Conservation (phyloP, 305 asterid genomes). For the Fraxinus sp. region DNA sequence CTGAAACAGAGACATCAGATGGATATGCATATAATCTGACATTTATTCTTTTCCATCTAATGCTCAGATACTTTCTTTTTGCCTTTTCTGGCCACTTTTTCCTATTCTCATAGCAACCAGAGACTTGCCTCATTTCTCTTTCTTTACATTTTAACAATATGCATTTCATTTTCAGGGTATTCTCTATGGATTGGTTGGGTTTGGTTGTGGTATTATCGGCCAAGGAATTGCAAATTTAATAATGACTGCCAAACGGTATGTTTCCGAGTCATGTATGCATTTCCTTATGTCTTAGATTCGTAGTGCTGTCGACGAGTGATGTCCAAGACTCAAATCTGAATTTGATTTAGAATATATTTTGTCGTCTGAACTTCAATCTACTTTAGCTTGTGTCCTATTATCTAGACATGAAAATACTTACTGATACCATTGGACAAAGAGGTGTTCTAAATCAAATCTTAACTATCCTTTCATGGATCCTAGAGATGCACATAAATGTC, state of each 20-base stretch:
- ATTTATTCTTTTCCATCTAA: background rate
- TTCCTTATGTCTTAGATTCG: background rate
- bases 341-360: background rate
- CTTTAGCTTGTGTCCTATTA: background rate
- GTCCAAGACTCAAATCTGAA: background rate
- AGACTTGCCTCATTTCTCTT: background rate
- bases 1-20: background rate
- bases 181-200: conserved; percentile 85
- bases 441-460: background rate
- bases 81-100: background rate
- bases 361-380: background rate
- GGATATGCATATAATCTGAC: background rate
- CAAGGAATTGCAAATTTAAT: conserved; percentile 94
- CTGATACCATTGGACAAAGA: background rate
- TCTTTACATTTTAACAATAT: conserved; percentile 2
- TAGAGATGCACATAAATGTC: background rate
- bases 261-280: conserved; percentile 9
- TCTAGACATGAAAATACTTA: background rate
- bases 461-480: background rate
- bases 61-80: background rate
- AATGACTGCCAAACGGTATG: conserved; percentile 92
- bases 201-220: conserved; percentile 93
- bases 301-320: background rate
- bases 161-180: conserved; percentile 58
- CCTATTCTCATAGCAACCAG: background rate